Evolutionary conservation across 768 basidiomycete species (phyloP), one percentile per base, ranked within the genome.

Genomic region (Pleurotus giganteus): DNA sequence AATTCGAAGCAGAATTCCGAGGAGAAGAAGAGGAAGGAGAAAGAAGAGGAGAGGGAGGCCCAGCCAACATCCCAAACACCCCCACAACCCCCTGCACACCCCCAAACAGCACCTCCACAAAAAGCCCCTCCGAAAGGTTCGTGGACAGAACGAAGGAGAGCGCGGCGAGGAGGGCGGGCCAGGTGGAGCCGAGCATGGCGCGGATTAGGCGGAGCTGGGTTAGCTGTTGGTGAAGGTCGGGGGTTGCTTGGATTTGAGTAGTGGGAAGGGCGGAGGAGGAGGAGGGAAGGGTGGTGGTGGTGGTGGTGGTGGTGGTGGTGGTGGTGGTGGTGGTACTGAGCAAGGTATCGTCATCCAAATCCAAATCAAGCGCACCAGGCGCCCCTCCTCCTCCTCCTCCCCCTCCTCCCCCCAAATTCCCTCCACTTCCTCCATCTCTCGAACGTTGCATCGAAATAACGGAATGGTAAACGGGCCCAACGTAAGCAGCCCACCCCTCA

Each of bases 101-200:
- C 2, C 82, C 79, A 4, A 97, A 77, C 4, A 91, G 87, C 15
- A 50, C 34, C 43, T 95, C 94, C 8, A 87, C 85, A 65, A 98
- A 98, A 2, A 98, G 82, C 44, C 91, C 86, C 62, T 96, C 94
- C 0, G 94, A 94, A 13, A 99, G 82, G 63, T 93, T 93, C 8
- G 94, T 96, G 2, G 85, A 82, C 57, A 98, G 86, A 62, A 93
- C 79, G 70, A 93, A 96, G 0, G 94, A 93, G 1, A 96, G 76
- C 0, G 93, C 88, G 0, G 95, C 94, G 8, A 98, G 83, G 1
- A 98, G 75, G 1, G 94, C 91, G 0, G 96, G 96, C 95, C 95
- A 99, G 0, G 88, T 88, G 43, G 81, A 84, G 36, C 89, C 87
- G 36, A 96, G 80, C 82, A 98, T 94, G 28, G 81, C 83, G 45